phyloP scores from a whole-genome alignment of 2,329 filamentous ascomycete species.

The Pyrenochaeta sp. region DNA sequence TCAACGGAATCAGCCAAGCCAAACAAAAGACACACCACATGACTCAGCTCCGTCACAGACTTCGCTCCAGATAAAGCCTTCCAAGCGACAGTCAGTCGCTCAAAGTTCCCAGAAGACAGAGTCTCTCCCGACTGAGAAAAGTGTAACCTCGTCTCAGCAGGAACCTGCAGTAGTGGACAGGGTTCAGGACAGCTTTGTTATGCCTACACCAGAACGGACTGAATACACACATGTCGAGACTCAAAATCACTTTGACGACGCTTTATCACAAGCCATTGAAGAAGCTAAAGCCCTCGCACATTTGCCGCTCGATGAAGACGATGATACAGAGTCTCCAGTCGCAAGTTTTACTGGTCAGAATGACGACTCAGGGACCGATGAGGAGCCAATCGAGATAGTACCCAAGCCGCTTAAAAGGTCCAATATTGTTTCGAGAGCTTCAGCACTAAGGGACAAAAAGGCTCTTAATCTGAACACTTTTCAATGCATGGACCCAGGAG shows the following conservation, averaged over 20 bases:
- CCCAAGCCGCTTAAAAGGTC: conserved; percentile 17
- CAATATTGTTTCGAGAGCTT: conserved; percentile 9
- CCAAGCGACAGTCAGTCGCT: conserved; percentile 52
- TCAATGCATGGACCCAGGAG: conserved; percentile 67
- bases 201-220: conserved; percentile 13
- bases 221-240: neutral
- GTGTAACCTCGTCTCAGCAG: conserved; percentile 19
- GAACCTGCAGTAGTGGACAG: conserved; percentile 18
- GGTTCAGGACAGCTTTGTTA: conserved; percentile 43
- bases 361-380: conserved; percentile 30
- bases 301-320: conserved; percentile 58
- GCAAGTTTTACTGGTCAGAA: conserved; percentile 33
- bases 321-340: conserved; percentile 36
- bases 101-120: conserved; percentile 39
- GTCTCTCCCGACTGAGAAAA: conserved; percentile 52
- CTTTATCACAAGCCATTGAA: conserved; percentile 70
- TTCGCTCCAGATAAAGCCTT: conserved; percentile 62
- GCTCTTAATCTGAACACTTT: conserved; percentile 55
- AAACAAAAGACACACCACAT: conserved; percentile 7
- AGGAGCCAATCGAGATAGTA: conserved; percentile 24
- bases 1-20: conserved; percentile 10
- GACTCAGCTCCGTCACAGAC: conserved; percentile 25
- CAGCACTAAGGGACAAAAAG: conserved; percentile 21
- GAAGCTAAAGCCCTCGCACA: conserved; percentile 68
- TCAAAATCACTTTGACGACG: conserved; percentile 55